Conservation (phyloP, 148 eudicot genomes). For the Cornus suecica region DNA sequence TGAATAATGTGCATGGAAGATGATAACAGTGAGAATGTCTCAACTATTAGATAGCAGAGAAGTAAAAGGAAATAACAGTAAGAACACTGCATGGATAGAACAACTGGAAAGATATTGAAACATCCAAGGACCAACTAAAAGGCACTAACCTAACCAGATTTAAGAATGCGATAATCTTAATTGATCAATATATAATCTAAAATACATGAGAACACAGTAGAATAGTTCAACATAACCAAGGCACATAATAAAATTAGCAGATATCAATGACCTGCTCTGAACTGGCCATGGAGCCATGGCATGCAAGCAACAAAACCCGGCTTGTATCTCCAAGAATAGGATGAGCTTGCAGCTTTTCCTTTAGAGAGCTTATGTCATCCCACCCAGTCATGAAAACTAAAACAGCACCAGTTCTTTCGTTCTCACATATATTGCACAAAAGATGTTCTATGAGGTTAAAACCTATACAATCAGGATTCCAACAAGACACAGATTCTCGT, state of each 20-base stretch:
- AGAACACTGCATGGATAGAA: background rate
- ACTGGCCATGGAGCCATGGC: constrained; percentile 98
- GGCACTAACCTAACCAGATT: background rate
- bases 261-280: constrained; percentile 68
- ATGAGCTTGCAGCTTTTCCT: constrained; percentile 83
- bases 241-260: background rate
- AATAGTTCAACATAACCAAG: background rate
- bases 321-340: constrained; percentile 67
- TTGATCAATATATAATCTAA: background rate
- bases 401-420: constrained; percentile 80
- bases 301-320: constrained; percentile 80
- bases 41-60: background rate
- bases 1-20: background rate
- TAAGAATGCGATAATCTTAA: background rate
- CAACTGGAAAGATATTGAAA: background rate
- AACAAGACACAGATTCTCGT: constrained; percentile 80
- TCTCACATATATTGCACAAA: constrained; percentile 73
- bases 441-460: constrained; percentile 89
- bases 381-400: constrained; percentile 97
- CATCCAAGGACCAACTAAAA: background rate
- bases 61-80: background rate
- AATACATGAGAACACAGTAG: background rate
- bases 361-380: constrained; percentile 95
- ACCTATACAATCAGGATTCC: constrained; percentile 97
- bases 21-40: background rate